Base-by-base conservation (phyloP, 352 stramenopile genomes). In the Phytophthora chlamydospora region DNA sequence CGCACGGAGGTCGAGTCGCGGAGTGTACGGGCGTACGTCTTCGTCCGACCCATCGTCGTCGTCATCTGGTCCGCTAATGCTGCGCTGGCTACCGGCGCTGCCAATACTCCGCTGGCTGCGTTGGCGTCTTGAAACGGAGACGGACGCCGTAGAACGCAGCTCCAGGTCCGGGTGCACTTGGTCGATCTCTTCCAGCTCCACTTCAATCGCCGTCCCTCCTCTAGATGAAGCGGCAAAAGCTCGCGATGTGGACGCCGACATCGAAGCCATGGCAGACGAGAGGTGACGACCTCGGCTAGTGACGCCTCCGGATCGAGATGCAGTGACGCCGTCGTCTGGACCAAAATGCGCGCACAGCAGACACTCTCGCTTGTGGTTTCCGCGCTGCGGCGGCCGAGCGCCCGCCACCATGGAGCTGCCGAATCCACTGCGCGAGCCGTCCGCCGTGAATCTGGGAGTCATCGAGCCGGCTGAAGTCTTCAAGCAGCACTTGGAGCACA, bases 321-420 rank as follows among this genome's bases (percentile, higher is more conserved):
- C 17, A 38, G 48, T 48, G 6, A 60, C 21, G 1, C 34, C 60
- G 31, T 36, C 58, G 19, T 80, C 68, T 6, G 66, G 42, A 16
- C 73, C 75, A 67, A 88, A 91, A 44, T 88, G 78, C 29, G 47
- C 62, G 63, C 83, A 91, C 6, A 91, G 58, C 14, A 88, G 75
- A 56, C 83, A 91, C 65, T 90, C 36, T 60, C 66, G 42, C 51
- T 62, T 61, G 17, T 66, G 41, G 21, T 36, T 16, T 51, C 42
- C 62, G 36, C 61, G 50, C 14, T 57, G 42, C 7, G 61, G 66
- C 16, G 39, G 9, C 43, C 40, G 68, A 13, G 33, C 38, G 2
- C 41, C 48, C 11, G 65, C 41, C 46, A 58, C 39, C 34, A 59
- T 60, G 3, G 39, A 57, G 12, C 27, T 65, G 6, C 48, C 29